Conservation (phyloP, 2,329 filamentous ascomycete genomes). For the Hawksworthiomyces lignivorus region DNA sequence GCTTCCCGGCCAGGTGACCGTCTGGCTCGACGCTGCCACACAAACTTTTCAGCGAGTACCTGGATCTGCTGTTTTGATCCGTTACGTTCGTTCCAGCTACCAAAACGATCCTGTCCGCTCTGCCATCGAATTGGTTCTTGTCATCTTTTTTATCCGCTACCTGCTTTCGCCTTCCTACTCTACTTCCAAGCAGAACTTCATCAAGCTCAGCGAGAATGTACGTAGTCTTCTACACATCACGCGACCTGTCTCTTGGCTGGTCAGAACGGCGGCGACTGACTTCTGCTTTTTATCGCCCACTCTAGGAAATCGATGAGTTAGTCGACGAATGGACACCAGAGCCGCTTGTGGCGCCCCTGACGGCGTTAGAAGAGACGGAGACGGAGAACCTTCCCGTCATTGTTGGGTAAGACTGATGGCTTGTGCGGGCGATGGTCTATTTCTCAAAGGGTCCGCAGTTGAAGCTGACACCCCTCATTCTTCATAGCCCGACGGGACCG, state of each 20-base stretch:
- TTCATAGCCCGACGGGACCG: slow-evolving; percentile 69
- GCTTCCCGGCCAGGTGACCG: slow-evolving; percentile 45
- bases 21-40: slow-evolving; percentile 44
- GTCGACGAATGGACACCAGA: slow-evolving; percentile 96
- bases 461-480: too few relatives aligned
- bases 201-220: slow-evolving; percentile 76
- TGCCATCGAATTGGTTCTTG: slow-evolving; percentile 84
- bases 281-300: too few relatives aligned
- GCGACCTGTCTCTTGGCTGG: too few relatives aligned
- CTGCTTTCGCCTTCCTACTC: slow-evolving; percentile 87
- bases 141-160: slow-evolving; percentile 93
- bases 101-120: slow-evolving; percentile 94
- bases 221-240: too few relatives aligned
- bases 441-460: too few relatives aligned
- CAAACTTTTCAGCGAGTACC: slow-evolving; percentile 81
- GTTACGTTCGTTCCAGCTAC: slow-evolving; percentile 95
- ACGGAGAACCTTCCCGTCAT: slow-evolving; percentile 81
- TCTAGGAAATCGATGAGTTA: slow-evolving; percentile 84
- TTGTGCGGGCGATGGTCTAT: too few relatives aligned
- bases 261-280: too few relatives aligned
- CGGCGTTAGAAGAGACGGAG: slow-evolving; percentile 69
- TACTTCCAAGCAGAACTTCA: slow-evolving; percentile 81
- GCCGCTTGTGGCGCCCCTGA: slow-evolving; percentile 71
- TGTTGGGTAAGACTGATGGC: slow-evolving; percentile 68
- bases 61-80: slow-evolving; percentile 85